Conservation (phyloP, 73 alveolate genomes). For the Effrenium voratum region DNA sequence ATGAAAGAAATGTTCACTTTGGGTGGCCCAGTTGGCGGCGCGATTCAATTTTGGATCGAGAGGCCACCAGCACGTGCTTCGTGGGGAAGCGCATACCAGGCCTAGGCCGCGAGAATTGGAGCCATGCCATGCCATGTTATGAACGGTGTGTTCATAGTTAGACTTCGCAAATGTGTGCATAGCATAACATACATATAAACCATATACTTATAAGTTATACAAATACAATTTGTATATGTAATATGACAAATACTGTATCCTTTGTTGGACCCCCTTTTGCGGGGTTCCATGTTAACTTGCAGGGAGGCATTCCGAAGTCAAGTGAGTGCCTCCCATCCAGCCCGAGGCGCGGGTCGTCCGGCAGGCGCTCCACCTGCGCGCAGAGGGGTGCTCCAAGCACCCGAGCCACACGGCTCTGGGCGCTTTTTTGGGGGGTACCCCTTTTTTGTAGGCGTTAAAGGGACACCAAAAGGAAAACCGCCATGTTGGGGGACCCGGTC, state of each 20-base stretch:
- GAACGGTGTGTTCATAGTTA: background rate
- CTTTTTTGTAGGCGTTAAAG: no score
- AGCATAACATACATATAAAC: background rate
- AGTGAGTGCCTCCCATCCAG: background rate
- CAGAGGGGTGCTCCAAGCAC: background rate
- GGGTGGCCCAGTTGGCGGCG: no score
- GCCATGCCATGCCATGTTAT: background rate
- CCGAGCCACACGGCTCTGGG: background rate
- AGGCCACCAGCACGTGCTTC: conserved; percentile 55
- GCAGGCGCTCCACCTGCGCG: background rate
- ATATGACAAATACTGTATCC: background rate
- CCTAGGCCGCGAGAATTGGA: background rate
- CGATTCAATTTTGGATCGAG: no score
- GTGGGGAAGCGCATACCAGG: conserved; percentile 76
- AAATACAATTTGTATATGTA: background rate
- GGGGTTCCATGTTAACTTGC: no score
- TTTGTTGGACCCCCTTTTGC: no score
- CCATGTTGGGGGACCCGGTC: no score
- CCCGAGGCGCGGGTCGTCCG: background rate
- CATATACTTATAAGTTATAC: background rate
- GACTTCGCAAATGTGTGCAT: background rate
- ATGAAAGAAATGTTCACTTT: no score
- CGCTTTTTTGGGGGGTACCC: background rate
- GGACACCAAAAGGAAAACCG: no score
- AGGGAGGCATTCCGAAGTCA: no score